Conservation (phyloP, 139 green algal species). For the Eudorina sp. region DNA sequence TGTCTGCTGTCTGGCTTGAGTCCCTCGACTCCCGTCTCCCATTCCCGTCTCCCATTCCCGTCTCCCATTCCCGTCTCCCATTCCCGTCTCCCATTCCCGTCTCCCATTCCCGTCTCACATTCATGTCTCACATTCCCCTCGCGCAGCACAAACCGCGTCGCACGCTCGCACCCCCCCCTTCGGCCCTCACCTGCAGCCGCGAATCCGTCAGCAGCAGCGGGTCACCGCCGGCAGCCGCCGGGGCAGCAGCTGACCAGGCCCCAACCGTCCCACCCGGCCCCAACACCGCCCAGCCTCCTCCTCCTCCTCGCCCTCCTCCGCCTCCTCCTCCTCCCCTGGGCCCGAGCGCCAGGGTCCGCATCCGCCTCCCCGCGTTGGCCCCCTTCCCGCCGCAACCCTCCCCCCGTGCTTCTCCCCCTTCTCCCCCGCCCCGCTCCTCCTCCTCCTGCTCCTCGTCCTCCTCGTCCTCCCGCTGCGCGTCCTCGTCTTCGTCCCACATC, state of each 20-base stretch:
- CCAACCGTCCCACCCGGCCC: background rate
- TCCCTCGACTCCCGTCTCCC: too few species aligned
- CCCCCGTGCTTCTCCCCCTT: too few species aligned
- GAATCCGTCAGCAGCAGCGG: conserved; percentile 15
- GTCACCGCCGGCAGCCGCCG: background rate
- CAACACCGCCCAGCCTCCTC: background rate
- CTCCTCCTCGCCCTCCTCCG: background rate
- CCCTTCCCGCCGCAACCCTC: background rate
- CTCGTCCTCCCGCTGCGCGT: background rate
- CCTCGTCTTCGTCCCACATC: too few species aligned
- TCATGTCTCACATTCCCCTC: too few species aligned
- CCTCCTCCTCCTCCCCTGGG: background rate
- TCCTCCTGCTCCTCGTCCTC: background rate
- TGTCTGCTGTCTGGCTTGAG: too few species aligned
- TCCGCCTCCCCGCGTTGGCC: background rate
- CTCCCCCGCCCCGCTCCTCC: background rate
- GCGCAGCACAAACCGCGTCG: too few species aligned
- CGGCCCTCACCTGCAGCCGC: conserved; percentile 3
- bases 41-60: too few species aligned
- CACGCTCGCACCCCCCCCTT: too few species aligned
- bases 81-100: too few species aligned
- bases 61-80: too few species aligned
- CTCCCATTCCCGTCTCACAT: too few species aligned
- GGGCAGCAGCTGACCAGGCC: background rate
- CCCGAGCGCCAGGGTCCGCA: too few species aligned